Conservation (phyloP, 495 filamentous ascomycete genomes). For the Durotheca rogersii region DNA sequence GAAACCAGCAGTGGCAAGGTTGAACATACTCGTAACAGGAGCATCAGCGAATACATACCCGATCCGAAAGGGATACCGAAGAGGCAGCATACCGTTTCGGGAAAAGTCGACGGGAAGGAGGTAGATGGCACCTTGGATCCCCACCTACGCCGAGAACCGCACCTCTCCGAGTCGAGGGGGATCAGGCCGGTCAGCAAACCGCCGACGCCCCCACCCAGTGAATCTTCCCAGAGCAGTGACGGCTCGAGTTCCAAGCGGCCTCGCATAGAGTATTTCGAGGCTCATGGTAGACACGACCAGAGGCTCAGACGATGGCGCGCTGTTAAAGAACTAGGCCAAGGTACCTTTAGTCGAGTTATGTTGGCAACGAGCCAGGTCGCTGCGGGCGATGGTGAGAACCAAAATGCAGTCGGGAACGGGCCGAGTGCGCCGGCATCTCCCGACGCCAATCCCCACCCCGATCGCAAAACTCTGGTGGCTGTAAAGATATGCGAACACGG, state of each 20-base stretch:
- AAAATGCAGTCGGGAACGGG: conserved; percentile 13
- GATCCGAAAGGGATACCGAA: conserved; percentile 65
- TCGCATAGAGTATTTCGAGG: conserved; percentile 61
- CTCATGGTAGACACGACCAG: conserved; percentile 55
- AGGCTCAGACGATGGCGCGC: conserved; percentile 69
- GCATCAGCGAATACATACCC: conserved; percentile 83
- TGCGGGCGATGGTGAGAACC: conserved; percentile 43
- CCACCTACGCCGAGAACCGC: conserved; percentile 74
- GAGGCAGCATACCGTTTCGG: conserved; percentile 68
- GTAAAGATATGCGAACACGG: conserved; percentile 95
- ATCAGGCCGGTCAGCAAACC: conserved; percentile 61
- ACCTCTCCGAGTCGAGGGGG: conserved; percentile 76
- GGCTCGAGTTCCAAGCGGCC: conserved; percentile 43
- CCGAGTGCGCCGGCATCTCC: conserved; percentile 33
- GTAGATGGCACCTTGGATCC: conserved; percentile 41
- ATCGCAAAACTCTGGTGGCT: conserved; percentile 76
- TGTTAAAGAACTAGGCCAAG: conserved; percentile 79
- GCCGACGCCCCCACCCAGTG: conserved; percentile 71
- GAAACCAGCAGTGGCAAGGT: conserved; percentile 38
- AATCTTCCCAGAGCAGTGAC: conserved; percentile 53
- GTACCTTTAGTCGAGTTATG: conserved; percentile 92
- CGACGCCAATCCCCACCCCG: conserved; percentile 37
- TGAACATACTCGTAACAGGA: conserved; percentile 65
- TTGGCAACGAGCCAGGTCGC: conserved; percentile 67
- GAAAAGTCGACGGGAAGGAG: conserved; percentile 50